Base-by-base conservation (phyloP, 768 basidiomycete genomes). In the Termitomyces sp. region DNA sequence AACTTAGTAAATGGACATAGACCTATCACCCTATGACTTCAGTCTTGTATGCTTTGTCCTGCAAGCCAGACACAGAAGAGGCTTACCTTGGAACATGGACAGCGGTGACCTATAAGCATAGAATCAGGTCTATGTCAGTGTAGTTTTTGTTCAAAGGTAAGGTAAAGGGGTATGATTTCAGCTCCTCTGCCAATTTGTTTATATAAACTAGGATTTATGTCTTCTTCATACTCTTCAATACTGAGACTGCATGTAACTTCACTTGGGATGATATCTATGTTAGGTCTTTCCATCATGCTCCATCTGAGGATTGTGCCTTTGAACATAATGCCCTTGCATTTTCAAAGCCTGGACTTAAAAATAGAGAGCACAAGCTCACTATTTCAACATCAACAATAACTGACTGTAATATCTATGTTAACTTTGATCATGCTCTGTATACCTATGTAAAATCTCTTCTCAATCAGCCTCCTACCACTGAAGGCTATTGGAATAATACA, bases 401-500 rank as follows among this genome's bases (percentile, higher is more conserved):
- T 13, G 62, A 70, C 46, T 62, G 66, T n/a, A 53, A 68, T 34
- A 68, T 75, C 20, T 76, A 68, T 55, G 66, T 77, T 27, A 74
- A 72, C 53, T 78, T 78, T 65, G 75, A 78, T 62, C 76, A 75
- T 65, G 75, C 74, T 8, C 69, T 73, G 18, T 76, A 76, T 61
- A 75, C 74, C 75, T 76, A 16, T 6, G 37, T 37, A 4, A 6
- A 37, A 37, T 16, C 15, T 6, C 13, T 37, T 37, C 0, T 37
- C 13, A 37, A 15, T 39, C 6, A 5, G 36, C 39, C 16, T 39
- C 6, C 39, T 39, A 39, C 6, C 39, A 2, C 18, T 39, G 39
- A 16, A 37, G 39, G 16, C 6, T 18, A 16, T 8, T 2, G 18
- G 39, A 39, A 39, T 39, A 6, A 39, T 18, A 18, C 18, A 8